A percentile compares a stretch with the other conserved stretches of the same genome.
These are phyloP conservation scores for Plasmodium gaboni DNA, from an alignment of 169 alveolate genomes.

Conservation along the genomic window DNA sequence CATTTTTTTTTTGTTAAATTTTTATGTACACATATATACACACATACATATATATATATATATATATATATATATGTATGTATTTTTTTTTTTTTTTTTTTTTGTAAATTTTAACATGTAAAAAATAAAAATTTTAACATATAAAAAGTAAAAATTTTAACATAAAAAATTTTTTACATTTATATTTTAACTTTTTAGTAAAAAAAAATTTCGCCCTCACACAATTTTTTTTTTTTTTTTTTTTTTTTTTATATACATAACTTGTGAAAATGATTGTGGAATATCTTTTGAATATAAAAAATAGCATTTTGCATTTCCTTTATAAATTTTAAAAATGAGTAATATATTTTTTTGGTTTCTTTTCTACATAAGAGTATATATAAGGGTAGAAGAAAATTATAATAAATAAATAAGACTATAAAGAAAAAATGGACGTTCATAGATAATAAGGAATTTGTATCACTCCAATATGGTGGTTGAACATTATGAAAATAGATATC, in stretches of 20 bases:
- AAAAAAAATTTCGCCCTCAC: too few relatives aligned
- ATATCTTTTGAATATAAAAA: constrained; percentile 8
- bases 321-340: constrained; percentile 17
- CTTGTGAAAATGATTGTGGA: constrained; percentile 10
- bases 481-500: background rate
- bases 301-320: constrained; percentile 27
- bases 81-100: background rate
- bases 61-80: background rate
- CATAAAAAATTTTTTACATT: too few relatives aligned
- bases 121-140: too few relatives aligned
- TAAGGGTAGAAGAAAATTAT: constrained; percentile 40
- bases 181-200: too few relatives aligned
- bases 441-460: constrained; percentile 36
- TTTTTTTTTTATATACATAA: too few relatives aligned
- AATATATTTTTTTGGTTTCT: background rate
- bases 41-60: background rate
- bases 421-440: constrained; percentile 48
- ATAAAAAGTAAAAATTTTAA: too few relatives aligned
- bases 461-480: constrained; percentile 35
- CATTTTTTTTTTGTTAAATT: background rate
- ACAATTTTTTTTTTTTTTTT: too few relatives aligned
- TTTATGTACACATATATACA: background rate
- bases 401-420: constrained; percentile 20
- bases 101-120: too few relatives aligned
- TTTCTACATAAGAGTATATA: constrained; percentile 6